Percentiles rank a stretch among this genome's conserved stretches.
These are phyloP conservation scores for Arxiozyma slooffiae DNA, from an alignment of 1,139 yeast species.

Conservation along the genomic window DNA sequence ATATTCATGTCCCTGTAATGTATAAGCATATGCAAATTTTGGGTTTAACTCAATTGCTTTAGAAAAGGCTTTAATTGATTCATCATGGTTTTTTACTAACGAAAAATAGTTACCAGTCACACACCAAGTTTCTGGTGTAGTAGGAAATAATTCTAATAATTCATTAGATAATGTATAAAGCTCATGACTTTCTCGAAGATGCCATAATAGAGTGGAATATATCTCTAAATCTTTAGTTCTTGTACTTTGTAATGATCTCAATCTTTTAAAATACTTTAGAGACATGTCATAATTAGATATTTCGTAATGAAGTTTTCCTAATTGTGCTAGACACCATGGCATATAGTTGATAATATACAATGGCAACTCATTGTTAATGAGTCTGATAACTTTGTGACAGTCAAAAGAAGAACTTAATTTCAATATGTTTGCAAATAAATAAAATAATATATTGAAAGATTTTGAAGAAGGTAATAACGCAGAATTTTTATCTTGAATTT, in stretches of 20 bases:
- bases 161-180: constrained; percentile 77
- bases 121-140: constrained; percentile 83
- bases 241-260: constrained; percentile 67
- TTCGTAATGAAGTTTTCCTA: constrained; percentile 80
- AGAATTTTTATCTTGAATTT: neutral
- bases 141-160: constrained; percentile 53
- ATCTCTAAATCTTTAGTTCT: constrained; percentile 84
- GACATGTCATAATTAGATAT: constrained; percentile 77
- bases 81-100: constrained; percentile 74
- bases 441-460: constrained; percentile 37
- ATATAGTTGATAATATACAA: constrained; percentile 47
- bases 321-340: constrained; percentile 76
- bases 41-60: constrained; percentile 66
- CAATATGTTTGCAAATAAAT: constrained; percentile 54
- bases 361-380: constrained; percentile 53
- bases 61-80: constrained; percentile 79
- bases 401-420: constrained; percentile 61
- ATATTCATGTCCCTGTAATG: constrained; percentile 89
- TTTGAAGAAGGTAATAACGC: neutral
- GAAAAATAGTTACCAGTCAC: constrained; percentile 85
- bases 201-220: constrained; percentile 89
- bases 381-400: constrained; percentile 69
- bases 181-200: constrained; percentile 72
- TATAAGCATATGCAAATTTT: constrained; percentile 79
- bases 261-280: constrained; percentile 48